Conservation (phyloP, 257 asterid genomes). For the Cinchona pubescens region DNA sequence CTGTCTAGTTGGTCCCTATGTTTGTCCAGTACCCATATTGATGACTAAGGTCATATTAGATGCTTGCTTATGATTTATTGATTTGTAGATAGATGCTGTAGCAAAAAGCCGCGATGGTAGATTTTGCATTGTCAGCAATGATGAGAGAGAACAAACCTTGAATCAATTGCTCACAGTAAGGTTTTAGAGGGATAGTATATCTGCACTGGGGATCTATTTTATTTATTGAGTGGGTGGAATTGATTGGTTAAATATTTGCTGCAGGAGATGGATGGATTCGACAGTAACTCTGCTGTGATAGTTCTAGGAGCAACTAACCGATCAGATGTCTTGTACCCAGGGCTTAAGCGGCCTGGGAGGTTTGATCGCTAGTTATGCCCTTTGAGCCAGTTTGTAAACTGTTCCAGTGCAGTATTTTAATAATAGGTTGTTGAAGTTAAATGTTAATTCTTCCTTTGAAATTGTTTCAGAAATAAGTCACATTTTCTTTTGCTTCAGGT, state of each 20-base stretch:
- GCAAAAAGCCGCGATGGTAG: constrained; percentile 99
- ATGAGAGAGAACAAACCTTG: constrained; percentile 95
- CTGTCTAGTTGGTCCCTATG: background rate
- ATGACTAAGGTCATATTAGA: background rate
- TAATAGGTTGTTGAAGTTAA: constrained; percentile 15
- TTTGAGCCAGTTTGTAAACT: constrained; percentile 47
- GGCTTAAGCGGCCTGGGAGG: constrained; percentile 99
- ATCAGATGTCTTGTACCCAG: constrained; percentile 95
- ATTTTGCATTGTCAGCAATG: constrained; percentile 91
- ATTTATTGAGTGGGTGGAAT: constrained; percentile 18
- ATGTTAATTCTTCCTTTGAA: constrained; percentile 6
- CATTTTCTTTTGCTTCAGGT: constrained; percentile 51
- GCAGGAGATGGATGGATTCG: constrained; percentile 99
- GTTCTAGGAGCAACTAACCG: constrained; percentile 99
- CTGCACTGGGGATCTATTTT: constrained; percentile 6
- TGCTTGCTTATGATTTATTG: constrained; percentile 15
- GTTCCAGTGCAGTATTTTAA: constrained; percentile 4
- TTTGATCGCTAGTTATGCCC: constrained; percentile 94
- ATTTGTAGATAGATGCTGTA: constrained; percentile 93
- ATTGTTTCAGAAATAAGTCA: constrained; percentile 15
- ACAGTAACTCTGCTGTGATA: constrained; percentile 94
- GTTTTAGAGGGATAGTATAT: constrained; percentile 16
- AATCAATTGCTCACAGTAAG: constrained; percentile 97
- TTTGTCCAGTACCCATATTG: background rate
- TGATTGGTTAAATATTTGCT: constrained; percentile 27